Percentiles rank a stretch among this genome's conserved stretches.
phyloP scores from a whole-genome alignment of 1,284 basidiomycete species.

The Peniophora sp. region DNA sequence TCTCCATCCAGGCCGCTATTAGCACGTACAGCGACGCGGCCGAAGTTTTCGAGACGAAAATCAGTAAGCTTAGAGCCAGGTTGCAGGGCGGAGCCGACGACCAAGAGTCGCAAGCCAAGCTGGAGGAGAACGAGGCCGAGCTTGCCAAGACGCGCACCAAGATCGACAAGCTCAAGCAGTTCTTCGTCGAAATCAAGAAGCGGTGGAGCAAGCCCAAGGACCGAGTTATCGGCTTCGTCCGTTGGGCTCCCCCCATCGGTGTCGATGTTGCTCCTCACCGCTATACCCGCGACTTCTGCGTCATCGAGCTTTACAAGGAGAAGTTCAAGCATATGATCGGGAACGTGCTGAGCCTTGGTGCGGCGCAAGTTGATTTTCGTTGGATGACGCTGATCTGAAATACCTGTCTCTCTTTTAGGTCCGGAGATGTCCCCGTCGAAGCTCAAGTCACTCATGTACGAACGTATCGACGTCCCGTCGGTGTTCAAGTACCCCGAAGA shows the following conservation, averaged over 20 bases:
- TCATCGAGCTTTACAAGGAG: slow-evolving; percentile 21
- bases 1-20: slow-evolving; percentile 25
- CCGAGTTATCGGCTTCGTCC: slow-evolving; percentile 21
- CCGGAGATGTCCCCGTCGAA: slow-evolving; percentile 13
- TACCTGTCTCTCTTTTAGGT: slow-evolving; percentile 18
- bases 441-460: slow-evolving; percentile 17
- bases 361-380: slow-evolving; percentile 12
- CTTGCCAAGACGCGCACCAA: slow-evolving; percentile 6
- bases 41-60: slow-evolving; percentile 12
- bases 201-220: slow-evolving; percentile 17
- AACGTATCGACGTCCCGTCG: neutral
- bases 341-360: slow-evolving; percentile 25
- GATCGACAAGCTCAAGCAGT: slow-evolving; percentile 13
- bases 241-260: slow-evolving; percentile 21
- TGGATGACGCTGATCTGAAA: slow-evolving; percentile 13
- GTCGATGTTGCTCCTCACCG: slow-evolving; percentile 13
- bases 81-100: slow-evolving; percentile 7
- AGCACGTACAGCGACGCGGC: slow-evolving; percentile 15
- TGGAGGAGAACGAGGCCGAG: slow-evolving; percentile 13
- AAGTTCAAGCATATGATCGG: slow-evolving; percentile 21
- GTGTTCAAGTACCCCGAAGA: slow-evolving; percentile 21
- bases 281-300: slow-evolving; percentile 23
- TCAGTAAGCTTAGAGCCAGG: slow-evolving; percentile 6
- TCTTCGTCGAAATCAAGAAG: slow-evolving; percentile 16
- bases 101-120: slow-evolving; percentile 9